Evolutionary conservation across 73 alveolate species (phyloP).

Genomic region (Durusdinium trenchii): DNA sequence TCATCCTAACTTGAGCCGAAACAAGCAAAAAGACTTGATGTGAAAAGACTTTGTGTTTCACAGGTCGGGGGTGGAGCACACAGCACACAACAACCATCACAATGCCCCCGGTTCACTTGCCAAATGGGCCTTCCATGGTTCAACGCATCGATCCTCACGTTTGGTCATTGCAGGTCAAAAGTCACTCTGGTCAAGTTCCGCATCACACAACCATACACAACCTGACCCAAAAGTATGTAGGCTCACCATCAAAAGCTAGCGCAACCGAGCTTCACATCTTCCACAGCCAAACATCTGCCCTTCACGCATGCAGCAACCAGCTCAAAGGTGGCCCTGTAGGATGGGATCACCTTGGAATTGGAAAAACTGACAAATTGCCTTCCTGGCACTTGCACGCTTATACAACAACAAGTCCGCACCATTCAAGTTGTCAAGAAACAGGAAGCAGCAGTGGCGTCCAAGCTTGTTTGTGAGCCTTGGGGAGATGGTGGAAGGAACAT

Average conservation of each 20-base stretch:
- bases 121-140: conserved; percentile 63
- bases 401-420: neutral
- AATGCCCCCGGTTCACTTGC: no score
- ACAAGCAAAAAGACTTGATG: neutral
- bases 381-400: neutral
- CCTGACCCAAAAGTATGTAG: neutral
- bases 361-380: neutral
- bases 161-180: neutral
- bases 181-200: neutral
- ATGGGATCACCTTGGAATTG: conserved; percentile 37
- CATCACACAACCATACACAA: neutral
- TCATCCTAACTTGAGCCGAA: conserved; percentile 58
- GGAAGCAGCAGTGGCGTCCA: conserved; percentile 60
- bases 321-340: conserved; percentile 65
- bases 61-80: neutral
- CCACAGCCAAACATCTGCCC: conserved; percentile 76
- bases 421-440: neutral
- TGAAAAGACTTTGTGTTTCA: neutral
- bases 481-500: neutral
- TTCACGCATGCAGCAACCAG: conserved; percentile 79
- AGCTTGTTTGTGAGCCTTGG: conserved; percentile 63
- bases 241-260: neutral
- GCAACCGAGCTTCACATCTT: conserved; percentile 53
- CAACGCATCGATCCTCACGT: conserved; percentile 5
- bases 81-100: neutral